phyloP scores from a whole-genome alignment of 768 basidiomycete species.

The Mrakia gelida region DNA sequence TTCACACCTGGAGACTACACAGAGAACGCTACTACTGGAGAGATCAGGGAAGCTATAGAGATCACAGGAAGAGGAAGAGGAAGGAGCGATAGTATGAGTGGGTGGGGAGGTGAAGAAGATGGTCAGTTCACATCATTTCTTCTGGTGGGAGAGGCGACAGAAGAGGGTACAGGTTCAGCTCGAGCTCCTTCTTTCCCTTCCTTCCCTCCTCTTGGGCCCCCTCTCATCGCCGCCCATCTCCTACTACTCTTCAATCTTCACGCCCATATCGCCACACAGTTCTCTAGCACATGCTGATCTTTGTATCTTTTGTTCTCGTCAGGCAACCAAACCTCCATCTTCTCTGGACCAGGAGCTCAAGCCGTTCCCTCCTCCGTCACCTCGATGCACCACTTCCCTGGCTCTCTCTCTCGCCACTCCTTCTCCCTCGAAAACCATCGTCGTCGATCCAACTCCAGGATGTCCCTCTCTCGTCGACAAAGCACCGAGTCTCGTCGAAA shows the following conservation, averaged over 20 bases:
- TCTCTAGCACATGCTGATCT: background rate
- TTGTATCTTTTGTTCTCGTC: background rate
- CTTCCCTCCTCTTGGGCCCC: background rate
- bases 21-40: constrained; percentile 16
- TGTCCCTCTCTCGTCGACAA: constrained; percentile 32
- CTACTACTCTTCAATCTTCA: background rate
- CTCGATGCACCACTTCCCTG: constrained; percentile 34
- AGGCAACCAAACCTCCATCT: constrained; percentile 33
- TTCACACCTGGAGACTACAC: constrained; percentile 24
- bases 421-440: constrained; percentile 10
- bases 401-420: constrained; percentile 15
- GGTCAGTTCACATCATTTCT: background rate
- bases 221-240: background rate
- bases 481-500: constrained; percentile 30
- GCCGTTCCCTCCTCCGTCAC: constrained; percentile 36
- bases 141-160: background rate
- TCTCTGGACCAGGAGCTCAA: constrained; percentile 34
- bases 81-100: constrained; percentile 30
- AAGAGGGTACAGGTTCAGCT: background rate
- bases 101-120: constrained; percentile 30
- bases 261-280: background rate
- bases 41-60: constrained; percentile 28
- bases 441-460: constrained; percentile 16
- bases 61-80: constrained; percentile 7
- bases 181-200: background rate